phyloP scores from a whole-genome alignment of 2,329 filamentous ascomycete species.

The Aaosphaeria arxii region DNA sequence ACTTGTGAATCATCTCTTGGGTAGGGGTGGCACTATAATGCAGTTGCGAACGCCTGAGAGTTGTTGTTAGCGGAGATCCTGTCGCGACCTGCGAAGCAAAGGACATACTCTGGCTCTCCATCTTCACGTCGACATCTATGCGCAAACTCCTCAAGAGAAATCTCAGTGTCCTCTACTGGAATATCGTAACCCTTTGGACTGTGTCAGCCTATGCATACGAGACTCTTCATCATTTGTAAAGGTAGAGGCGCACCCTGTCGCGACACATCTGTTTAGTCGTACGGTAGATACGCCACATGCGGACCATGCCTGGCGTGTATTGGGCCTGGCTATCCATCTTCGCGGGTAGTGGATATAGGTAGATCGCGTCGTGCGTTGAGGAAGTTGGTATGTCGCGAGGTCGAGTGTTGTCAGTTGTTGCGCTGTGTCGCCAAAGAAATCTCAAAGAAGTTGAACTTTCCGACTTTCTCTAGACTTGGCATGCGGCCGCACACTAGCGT shows the following conservation, averaged over 20 bases:
- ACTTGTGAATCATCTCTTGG: constrained; percentile 78
- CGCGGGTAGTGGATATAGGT: background rate
- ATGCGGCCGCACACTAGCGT: background rate
- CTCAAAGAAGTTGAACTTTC: constrained; percentile 3
- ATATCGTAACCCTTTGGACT: constrained; percentile 82
- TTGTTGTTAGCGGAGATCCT: constrained; percentile 6
- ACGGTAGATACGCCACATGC: constrained; percentile 90
- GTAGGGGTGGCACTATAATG: constrained; percentile 85
- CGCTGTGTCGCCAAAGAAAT: background rate
- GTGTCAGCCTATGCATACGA: background rate
- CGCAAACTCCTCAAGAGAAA: constrained; percentile 80
- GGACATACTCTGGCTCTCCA: constrained; percentile 63
- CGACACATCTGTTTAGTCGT: constrained; percentile 94
- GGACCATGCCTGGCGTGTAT: constrained; percentile 39
- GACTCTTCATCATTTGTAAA: constrained; percentile 14
- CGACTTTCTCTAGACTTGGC: no score
- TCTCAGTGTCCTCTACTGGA: constrained; percentile 81
- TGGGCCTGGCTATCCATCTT: constrained; percentile 24
- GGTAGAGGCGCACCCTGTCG: constrained; percentile 67
- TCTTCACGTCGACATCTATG: constrained; percentile 67
- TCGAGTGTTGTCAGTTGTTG: background rate
- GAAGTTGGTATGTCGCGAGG: background rate
- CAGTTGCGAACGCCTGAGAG: constrained; percentile 71
- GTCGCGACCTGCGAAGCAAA: background rate
- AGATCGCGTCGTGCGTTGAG: constrained; percentile 5